Conservation (phyloP, 2,329 filamentous ascomycete genomes). For the Microcyclosporella mali region DNA sequence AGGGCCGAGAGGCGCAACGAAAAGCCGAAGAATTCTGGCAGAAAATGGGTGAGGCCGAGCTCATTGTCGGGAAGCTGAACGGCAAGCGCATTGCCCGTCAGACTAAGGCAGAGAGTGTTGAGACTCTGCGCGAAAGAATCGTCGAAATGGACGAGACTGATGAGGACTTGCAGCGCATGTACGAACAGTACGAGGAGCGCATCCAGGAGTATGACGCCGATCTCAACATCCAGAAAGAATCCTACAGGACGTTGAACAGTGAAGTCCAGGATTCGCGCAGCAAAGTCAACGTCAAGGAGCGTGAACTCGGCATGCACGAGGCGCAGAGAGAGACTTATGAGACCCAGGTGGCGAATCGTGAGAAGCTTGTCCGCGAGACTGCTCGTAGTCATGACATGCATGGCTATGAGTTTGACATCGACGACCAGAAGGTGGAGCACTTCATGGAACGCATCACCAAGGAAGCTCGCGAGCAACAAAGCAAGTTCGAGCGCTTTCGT, state of each 20-base stretch:
- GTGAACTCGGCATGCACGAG: slow-evolving; percentile 68
- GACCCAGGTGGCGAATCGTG: slow-evolving; percentile 65
- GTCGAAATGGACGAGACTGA: slow-evolving; percentile 75
- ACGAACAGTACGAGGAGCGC: slow-evolving; percentile 72
- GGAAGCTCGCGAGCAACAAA: slow-evolving; percentile 69
- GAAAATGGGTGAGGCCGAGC: slow-evolving; percentile 66
- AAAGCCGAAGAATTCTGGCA: slow-evolving; percentile 58
- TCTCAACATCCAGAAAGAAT: slow-evolving; percentile 51
- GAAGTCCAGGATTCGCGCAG: slow-evolving; percentile 44
- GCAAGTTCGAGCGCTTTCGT: slow-evolving; percentile 67
- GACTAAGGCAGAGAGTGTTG: slow-evolving; percentile 63
- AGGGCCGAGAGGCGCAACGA: slow-evolving; percentile 54
- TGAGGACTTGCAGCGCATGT: slow-evolving; percentile 61
- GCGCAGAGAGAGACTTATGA: slow-evolving; percentile 86
- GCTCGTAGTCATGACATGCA: slow-evolving; percentile 72
- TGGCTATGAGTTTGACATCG: slow-evolving; percentile 74
- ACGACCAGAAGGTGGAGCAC: slow-evolving; percentile 63
- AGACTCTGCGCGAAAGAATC: slow-evolving; percentile 64
- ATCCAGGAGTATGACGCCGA: slow-evolving; percentile 60
- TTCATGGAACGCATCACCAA: slow-evolving; percentile 76
- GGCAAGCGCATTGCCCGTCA: slow-evolving; percentile 69
- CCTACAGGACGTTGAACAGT: slow-evolving; percentile 59
- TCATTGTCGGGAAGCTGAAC: slow-evolving; percentile 67
- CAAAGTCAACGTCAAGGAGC: slow-evolving; percentile 42
- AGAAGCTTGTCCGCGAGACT: slow-evolving; percentile 69